Percentiles rank a stretch among this genome's conserved stretches.
These are phyloP conservation scores for Fusarium humuli DNA, from an alignment of 2,329 filamentous ascomycete genomes.

Conservation along the genomic window DNA sequence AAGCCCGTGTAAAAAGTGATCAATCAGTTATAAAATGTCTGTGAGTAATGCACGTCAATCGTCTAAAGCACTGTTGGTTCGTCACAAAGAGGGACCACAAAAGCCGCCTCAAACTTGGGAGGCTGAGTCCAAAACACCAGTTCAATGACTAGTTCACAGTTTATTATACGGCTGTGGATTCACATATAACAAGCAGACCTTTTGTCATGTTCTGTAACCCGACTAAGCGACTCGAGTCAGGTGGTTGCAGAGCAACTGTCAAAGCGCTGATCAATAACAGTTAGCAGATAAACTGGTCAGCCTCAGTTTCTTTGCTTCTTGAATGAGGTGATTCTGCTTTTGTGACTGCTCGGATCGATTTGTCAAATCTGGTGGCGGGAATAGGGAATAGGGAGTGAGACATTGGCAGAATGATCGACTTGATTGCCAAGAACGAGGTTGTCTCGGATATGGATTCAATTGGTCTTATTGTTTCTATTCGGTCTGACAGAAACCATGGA, in stretches of 20 bases:
- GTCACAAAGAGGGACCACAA: not conserved
- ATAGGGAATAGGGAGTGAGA: not conserved
- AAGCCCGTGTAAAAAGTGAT: not conserved
- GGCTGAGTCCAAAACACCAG: not conserved
- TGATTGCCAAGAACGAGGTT: not conserved
- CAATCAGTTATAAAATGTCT: not conserved
- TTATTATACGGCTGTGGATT: not conserved
- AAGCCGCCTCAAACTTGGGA: not conserved
- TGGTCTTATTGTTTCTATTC: not conserved
- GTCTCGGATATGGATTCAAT: not conserved
- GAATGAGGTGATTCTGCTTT: not conserved
- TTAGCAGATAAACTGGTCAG: not conserved
- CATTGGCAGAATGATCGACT: not conserved
- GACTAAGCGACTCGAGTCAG: not conserved
- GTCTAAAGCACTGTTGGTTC: not conserved
- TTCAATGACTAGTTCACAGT: not conserved
- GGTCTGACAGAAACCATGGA: not conserved
- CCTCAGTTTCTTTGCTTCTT: slow-evolving; percentile 6
- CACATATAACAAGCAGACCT: not conserved
- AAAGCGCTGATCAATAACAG: not conserved
- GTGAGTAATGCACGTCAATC: not conserved
- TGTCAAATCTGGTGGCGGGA: not conserved
- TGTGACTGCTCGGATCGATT: not conserved
- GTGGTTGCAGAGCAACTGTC: not conserved
- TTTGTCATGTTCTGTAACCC: too few species aligned